Evolutionary conservation across 176 grass and related monocot genomes (phyloP).

Genomic region (Aegilops bicornis): DNA sequence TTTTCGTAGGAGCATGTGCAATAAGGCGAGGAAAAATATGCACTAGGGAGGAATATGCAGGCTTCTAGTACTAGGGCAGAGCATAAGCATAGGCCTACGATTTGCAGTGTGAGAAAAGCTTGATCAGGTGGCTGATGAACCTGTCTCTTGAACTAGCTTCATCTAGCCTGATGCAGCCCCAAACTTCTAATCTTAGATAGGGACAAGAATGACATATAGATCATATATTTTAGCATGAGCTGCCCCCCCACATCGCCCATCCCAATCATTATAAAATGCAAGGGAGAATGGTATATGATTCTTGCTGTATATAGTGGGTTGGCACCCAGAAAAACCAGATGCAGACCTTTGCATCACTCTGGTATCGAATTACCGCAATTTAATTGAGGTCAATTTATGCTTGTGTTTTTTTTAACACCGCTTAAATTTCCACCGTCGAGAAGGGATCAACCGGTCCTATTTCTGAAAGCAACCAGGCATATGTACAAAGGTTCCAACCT

Average conservation of each 20-base stretch:
- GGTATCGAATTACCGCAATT: background rate
- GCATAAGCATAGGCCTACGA: conserved; percentile 17
- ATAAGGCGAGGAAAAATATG: conserved; percentile 32
- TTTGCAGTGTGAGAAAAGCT: conserved; percentile 21
- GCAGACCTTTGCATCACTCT: conserved; percentile 38
- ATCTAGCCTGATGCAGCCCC: conserved; percentile 18
- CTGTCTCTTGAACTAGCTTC: conserved; percentile 35
- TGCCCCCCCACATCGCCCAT: conserved; percentile 32
- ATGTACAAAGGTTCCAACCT: conserved; percentile 49
- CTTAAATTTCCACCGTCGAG: conserved; percentile 45
- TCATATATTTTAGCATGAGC: conserved; percentile 46
- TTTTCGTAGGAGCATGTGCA: conserved; percentile 42
- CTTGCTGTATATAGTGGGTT: conserved; percentile 42
- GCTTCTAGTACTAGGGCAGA: conserved; percentile 30
- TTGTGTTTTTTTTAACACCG: conserved; percentile 11
- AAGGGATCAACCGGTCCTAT: background rate
- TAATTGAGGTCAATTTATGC: conserved; percentile 30
- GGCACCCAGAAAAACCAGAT: conserved; percentile 17
- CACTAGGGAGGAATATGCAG: conserved; percentile 35
- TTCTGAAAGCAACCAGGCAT: conserved; percentile 32
- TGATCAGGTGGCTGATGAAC: conserved; percentile 27
- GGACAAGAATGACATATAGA: conserved; percentile 36
- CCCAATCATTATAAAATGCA: conserved; percentile 57
- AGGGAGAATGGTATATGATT: conserved; percentile 53
- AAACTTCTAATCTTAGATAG: conserved; percentile 33